Base-by-base conservation (phyloP, 768 basidiomycete species). In the Agaricus bisporus region DNA sequence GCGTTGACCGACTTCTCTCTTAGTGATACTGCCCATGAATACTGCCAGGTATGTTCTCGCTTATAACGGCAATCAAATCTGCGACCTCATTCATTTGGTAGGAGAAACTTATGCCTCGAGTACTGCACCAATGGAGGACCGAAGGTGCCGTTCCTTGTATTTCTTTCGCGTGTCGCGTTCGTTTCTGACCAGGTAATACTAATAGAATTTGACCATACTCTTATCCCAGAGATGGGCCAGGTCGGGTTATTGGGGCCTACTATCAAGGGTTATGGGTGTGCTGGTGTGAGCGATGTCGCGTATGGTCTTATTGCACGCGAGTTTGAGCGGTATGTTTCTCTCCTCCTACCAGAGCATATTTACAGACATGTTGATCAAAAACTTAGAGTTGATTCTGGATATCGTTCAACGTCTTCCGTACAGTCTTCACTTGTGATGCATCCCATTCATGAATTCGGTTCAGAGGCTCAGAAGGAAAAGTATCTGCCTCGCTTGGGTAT, bases 351-450 rank as follows among this genome's bases (percentile, higher is more conserved):
- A 22, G 22, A 22, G 22, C 1, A 22, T 22, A 22, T 22, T 2
- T 22, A 22, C 22, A 22, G 22, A 36, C 5, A 15, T 36, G 35
- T 36, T 36, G 35, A 22, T 22, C 4, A 22, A 22, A 22, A 22
- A 22, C 22, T 22, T 60, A 93, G 95, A 57, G 85, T 98, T 37
- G 95, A 99, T 65, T 98, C 95, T 2, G 95, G 95, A 0, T 98
- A 97, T 64, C 88, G 95, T 22, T 95, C 91, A 4, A 95, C 86
- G 3, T 85, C 93, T 58, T 97, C 94, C 15, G 95, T 98, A 3
- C 95, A 98, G 67, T 92, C 90, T 0, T 95, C 92, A 17, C 81
- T 99, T 25, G 92, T 95, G 11, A 99, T 99, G 95, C 91, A 95
- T 63, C 94, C 86, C 8, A 90, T 92, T 60, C 71, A 88, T 64